Percentiles rank a stretch among this genome's conserved stretches.
Conservation (phyloP, 805 yeast species). For the Gaillardinia entomophila region DNA sequence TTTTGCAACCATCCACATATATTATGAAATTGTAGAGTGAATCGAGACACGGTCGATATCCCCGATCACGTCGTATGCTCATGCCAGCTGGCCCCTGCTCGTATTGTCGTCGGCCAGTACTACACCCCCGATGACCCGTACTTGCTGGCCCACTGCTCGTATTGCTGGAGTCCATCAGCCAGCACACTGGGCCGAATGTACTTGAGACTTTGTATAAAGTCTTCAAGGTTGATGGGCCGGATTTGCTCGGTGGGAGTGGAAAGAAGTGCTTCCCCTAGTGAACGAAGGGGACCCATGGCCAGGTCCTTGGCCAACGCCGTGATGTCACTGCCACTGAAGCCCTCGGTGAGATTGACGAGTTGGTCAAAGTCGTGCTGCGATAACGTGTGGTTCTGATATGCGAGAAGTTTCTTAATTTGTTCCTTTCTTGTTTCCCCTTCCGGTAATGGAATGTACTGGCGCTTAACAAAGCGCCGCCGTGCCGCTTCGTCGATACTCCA, state of each 20-base stretch:
- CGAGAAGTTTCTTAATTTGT: slow-evolving; percentile 63
- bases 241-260: slow-evolving; percentile 66
- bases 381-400: slow-evolving; percentile 68
- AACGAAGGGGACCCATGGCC: slow-evolving; percentile 95
- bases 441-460: slow-evolving; percentile 92
- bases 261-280: slow-evolving; percentile 79
- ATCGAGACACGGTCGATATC: too few species aligned
- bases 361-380: slow-evolving; percentile 55
- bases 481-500: slow-evolving; percentile 99
- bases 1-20: too few species aligned
- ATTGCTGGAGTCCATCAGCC: slow-evolving; percentile 66
- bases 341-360: slow-evolving; percentile 64
- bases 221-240: slow-evolving; percentile 66
- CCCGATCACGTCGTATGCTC: too few species aligned
- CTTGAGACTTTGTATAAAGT: slow-evolving; percentile 69
- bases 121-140: slow-evolving; percentile 88
- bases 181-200: slow-evolving; percentile 88
- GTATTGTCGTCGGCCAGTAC: background rate
- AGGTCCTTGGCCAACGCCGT: slow-evolving; percentile 94
- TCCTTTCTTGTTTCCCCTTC: slow-evolving; percentile 74
- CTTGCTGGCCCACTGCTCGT: slow-evolving; percentile 83
- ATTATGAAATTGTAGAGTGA: too few species aligned
- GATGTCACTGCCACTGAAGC: slow-evolving; percentile 89
- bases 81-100: too few species aligned
- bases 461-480: slow-evolving; percentile 81